Evolutionary conservation across 116 monocot species (phyloP).

Genomic region (Posidonia oceanica): DNA sequence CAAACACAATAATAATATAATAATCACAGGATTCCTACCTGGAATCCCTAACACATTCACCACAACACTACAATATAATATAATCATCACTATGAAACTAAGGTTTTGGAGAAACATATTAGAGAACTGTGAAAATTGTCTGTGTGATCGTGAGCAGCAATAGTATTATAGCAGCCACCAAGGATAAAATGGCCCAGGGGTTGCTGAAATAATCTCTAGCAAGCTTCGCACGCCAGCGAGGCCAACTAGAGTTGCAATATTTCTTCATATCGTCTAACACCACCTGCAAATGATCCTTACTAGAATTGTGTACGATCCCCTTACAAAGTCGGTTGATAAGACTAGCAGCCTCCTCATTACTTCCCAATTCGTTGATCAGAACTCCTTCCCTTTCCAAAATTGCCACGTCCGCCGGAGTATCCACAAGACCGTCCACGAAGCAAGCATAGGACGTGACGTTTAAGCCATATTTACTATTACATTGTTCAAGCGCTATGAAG

Average conservation of each 20-base stretch:
- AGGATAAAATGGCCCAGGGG: not conserved
- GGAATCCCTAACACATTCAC: too few relatives aligned
- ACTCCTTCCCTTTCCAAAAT: not conserved
- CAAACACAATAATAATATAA: too few relatives aligned
- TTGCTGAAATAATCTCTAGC: not conserved
- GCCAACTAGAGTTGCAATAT: not conserved
- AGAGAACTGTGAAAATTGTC: too few relatives aligned
- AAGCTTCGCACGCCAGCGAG: not conserved
- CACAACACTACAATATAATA: too few relatives aligned
- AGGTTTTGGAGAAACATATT: too few relatives aligned
- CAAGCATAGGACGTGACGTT: not conserved
- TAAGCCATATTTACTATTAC: not conserved
- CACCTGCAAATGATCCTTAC: not conserved
- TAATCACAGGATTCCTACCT: too few relatives aligned
- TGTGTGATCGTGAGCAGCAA: too few relatives aligned
- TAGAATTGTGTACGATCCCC: not conserved
- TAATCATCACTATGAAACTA: not conserved
- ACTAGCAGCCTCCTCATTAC: not conserved
- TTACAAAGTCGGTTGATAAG: conserved; percentile 1
- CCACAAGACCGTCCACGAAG: not conserved
- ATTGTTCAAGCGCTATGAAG: not conserved
- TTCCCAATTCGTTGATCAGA: not conserved
- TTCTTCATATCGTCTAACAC: not conserved
- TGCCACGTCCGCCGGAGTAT: not conserved
- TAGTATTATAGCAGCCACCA: not conserved